Base-by-base conservation (phyloP, 805 yeast species). In the Zygosaccharomyces lentus region DNA sequence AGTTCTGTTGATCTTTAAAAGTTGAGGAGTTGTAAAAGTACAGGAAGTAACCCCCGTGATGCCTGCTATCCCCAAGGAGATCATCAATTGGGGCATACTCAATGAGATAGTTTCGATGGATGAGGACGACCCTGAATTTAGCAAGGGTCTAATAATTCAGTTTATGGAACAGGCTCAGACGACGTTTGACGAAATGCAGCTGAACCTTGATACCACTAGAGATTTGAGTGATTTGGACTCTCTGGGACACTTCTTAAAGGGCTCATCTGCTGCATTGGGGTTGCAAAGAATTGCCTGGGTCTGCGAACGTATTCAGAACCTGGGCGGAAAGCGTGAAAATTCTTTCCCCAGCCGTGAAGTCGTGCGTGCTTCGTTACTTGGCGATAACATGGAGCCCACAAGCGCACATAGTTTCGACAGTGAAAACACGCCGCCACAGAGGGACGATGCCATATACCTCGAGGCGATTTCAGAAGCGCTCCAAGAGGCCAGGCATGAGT, bases 201-300 rank as follows among this genome's bases (percentile, higher is more conserved):
- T 67, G 6, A 63, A 62, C 26, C 50, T 71, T 41, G 54, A 67
- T 25, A 54, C 67, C 1, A 71, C 71, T 27, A 65, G 66, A 12
- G 67, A 74, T 23, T 72, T 89, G 48, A 74, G 70, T 32, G 73
- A 80, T 50, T 69, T 93, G 46, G 82, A 90, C 16, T 73, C 81
- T 10, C 69, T 85, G 56, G 99, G 99, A 10, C 99, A 93, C 64
- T 93, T 87, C 61, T 73, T 93, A 46, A 93, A 93, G 64, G 99
- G 99, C 37, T 84, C 95, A 9, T 95, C 97, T 1, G 96, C 97
- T 2, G 91, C 96, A 0, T 71, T 93, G 48, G 99, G 99, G 2
- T 73, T 93, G 46, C 78, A 77, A 37, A 80, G 81, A 50, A 86
- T 93, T 41, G 89, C 89, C 47, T 77, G 80, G 59, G 84, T 89